Conservation (phyloP, 2,329 filamentous ascomycete genomes). For the Pezicula neosporulosa region DNA sequence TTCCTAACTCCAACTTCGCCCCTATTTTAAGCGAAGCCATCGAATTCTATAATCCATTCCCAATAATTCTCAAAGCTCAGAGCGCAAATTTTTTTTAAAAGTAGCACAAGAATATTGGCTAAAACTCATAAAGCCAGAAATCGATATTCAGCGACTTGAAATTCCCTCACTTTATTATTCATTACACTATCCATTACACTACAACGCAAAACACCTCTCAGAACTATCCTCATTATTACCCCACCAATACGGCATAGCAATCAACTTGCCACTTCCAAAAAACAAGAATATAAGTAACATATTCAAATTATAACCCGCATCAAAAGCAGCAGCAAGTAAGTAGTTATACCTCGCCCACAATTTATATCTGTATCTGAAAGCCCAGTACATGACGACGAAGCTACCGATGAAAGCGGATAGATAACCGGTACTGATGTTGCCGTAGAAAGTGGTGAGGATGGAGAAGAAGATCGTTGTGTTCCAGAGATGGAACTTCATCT, state of each 20-base stretch:
- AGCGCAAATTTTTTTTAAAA: no score
- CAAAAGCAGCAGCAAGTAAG: slow-evolving; percentile 56
- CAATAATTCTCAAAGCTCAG: no score
- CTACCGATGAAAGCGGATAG: slow-evolving; percentile 55
- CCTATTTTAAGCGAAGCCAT: no score
- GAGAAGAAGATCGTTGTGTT: slow-evolving; percentile 62
- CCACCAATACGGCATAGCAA: slow-evolving; percentile 63
- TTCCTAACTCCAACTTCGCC: no score
- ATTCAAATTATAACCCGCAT: slow-evolving; percentile 60
- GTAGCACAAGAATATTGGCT: no score
- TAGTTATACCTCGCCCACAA: slow-evolving; percentile 60
- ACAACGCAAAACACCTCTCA: slow-evolving; percentile 56
- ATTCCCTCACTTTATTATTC: no score
- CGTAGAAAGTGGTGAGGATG: slow-evolving; percentile 52
- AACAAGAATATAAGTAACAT: slow-evolving; percentile 59
- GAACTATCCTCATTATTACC: slow-evolving; percentile 52
- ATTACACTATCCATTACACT: neutral
- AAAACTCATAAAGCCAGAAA: no score
- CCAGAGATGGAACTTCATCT: slow-evolving; percentile 43
- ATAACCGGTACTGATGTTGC: slow-evolving; percentile 59
- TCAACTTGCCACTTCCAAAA: slow-evolving; percentile 52
- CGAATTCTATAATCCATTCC: no score
- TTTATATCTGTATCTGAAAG: slow-evolving; percentile 50
- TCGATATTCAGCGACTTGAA: no score
- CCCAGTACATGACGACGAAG: slow-evolving; percentile 57